Evolutionary conservation across 169 alveolate genomes (phyloP).

Genomic region (Cryptosporidium sp.): DNA sequence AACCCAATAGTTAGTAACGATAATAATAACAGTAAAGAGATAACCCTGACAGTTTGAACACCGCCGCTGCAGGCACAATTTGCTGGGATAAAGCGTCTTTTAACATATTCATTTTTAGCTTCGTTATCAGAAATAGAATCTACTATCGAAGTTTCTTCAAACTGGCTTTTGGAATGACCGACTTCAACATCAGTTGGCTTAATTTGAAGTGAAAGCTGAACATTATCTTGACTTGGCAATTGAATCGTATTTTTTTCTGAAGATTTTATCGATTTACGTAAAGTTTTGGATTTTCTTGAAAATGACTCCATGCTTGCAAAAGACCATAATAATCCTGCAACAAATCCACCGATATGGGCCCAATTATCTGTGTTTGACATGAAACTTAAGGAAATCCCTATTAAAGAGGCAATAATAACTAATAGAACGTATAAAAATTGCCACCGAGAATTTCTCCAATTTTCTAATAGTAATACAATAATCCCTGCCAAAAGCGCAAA

Average conservation of each 20-base stretch:
- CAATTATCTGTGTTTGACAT: slow-evolving; percentile 75
- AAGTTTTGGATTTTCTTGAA: not conserved
- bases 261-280: not conserved
- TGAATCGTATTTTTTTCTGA: not conserved
- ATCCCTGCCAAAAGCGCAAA: slow-evolving; percentile 72
- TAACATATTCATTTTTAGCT: not conserved
- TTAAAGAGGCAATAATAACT: slow-evolving; percentile 49
- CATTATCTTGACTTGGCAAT: not conserved
- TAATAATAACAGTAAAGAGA: slow-evolving; percentile 29
- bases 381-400: slow-evolving; percentile 68
- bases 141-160: not conserved
- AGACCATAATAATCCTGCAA: slow-evolving; percentile 69
- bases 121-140: not conserved
- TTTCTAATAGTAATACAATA: slow-evolving; percentile 54
- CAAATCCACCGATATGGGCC: slow-evolving; percentile 76
- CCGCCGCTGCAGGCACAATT: slow-evolving; percentile 70
- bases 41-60: slow-evolving; percentile 47
- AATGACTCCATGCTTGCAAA: slow-evolving; percentile 64
- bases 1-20: slow-evolving; percentile 55
- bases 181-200: slow-evolving; percentile 36
- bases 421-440: slow-evolving; percentile 48
- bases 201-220: not conserved
- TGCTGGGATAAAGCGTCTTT: slow-evolving; percentile 25
- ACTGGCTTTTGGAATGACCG: not conserved
- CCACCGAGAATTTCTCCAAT: slow-evolving; percentile 72